A percentile compares a stretch with the other conserved stretches of the same genome.
Evolutionary conservation across 495 filamentous ascomycete species (phyloP).

Genomic region (Neurospora sp.): DNA sequence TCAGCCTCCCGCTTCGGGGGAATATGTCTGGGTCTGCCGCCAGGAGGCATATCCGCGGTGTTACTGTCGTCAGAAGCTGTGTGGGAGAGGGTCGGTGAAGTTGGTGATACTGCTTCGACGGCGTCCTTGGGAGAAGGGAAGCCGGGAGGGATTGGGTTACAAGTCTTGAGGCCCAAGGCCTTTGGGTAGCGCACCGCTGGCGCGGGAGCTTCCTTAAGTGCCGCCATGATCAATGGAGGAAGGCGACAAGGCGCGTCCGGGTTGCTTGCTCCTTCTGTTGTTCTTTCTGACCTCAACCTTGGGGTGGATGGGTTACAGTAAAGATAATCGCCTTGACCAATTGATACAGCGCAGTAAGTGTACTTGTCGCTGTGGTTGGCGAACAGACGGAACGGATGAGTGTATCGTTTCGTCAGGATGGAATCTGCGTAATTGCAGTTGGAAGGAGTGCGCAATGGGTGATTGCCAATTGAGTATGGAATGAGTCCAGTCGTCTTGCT

Average conservation of each 20-base stretch:
- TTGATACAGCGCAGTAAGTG: not conserved
- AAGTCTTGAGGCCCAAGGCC: not conserved
- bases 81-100: not conserved
- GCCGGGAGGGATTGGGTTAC: not conserved
- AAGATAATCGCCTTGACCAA: not conserved
- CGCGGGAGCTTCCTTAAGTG: not conserved
- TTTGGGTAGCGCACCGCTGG: not conserved
- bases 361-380: not conserved
- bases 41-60: constrained; percentile 17
- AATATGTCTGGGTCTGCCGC: constrained; percentile 9
- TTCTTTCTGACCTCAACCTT: not conserved
- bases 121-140: not conserved
- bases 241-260: not conserved
- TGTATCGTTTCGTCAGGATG: not conserved
- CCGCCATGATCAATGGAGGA: not conserved
- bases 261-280: not conserved
- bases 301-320: not conserved
- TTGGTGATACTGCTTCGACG: not conserved
- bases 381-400: not conserved
- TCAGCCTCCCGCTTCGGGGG: constrained; percentile 23
- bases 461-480: not conserved
- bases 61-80: constrained; percentile 4
- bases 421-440: not conserved
- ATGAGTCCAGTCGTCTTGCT: not conserved
- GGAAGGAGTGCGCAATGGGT: not conserved